A percentile compares a stretch with the other conserved stretches of the same genome.
phyloP scores from a whole-genome alignment of 1,139 yeast genomes.

The Protomyces inouyei region DNA sequence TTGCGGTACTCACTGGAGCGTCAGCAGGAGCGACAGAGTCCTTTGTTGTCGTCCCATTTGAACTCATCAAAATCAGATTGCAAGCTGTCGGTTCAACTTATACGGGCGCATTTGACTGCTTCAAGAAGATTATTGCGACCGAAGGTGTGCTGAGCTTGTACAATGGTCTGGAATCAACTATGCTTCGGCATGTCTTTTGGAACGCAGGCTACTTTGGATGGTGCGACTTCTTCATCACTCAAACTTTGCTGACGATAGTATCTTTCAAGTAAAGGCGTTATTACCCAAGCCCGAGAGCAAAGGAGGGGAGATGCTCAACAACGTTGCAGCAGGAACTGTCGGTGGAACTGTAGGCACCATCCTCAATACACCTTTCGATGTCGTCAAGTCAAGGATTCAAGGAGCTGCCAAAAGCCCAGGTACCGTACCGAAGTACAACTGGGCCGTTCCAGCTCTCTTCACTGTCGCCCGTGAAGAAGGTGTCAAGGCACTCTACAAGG shows the following conservation, averaged over 20 bases:
- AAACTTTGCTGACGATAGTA: slow-evolving; percentile 43
- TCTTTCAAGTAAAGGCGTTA: slow-evolving; percentile 73
- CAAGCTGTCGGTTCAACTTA: slow-evolving; percentile 73
- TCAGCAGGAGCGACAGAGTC: slow-evolving; percentile 98
- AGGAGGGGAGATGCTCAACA: slow-evolving; percentile 74
- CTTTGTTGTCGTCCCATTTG: slow-evolving; percentile 95
- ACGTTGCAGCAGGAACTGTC: slow-evolving; percentile 83
- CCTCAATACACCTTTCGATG: slow-evolving; percentile 94
- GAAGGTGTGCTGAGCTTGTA: slow-evolving; percentile 83
- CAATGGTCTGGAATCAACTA: slow-evolving; percentile 91
- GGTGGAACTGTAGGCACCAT: slow-evolving; percentile 97
- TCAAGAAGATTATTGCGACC: slow-evolving; percentile 60
- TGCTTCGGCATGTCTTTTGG: slow-evolving; percentile 97
- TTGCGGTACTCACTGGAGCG: slow-evolving; percentile 91
- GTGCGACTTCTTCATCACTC: background rate
- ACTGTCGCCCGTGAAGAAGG: slow-evolving; percentile 88
- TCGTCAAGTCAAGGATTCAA: slow-evolving; percentile 94
- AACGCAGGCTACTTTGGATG: slow-evolving; percentile 94
- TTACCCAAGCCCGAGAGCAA: slow-evolving; percentile 71
- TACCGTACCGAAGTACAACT: slow-evolving; percentile 68
- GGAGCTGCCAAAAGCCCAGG: slow-evolving; percentile 68
- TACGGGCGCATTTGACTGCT: slow-evolving; percentile 80
- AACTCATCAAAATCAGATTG: slow-evolving; percentile 69
- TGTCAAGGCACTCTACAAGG: slow-evolving; percentile 79
- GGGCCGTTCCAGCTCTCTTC: slow-evolving; percentile 80